Percentiles rank a stretch among this genome's conserved stretches.
These are phyloP conservation scores for Lactarius hatsudake DNA, from an alignment of 768 basidiomycete species.

Conservation along the genomic window DNA sequence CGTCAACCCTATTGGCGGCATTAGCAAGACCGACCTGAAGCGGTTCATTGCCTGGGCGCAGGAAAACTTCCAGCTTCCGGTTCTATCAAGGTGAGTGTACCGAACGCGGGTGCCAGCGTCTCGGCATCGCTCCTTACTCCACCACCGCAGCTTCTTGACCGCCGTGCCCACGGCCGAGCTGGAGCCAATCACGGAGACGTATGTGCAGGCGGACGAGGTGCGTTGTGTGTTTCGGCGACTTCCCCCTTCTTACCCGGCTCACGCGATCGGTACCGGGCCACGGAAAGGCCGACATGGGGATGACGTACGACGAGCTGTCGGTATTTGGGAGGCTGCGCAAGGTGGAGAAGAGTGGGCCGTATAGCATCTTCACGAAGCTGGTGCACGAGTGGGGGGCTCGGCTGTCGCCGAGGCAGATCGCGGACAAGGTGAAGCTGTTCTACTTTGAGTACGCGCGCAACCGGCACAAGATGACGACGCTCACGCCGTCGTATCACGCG, in stretches of 20 bases:
- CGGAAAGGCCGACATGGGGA: slow-evolving; percentile 90
- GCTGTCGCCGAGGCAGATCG: slow-evolving; percentile 84
- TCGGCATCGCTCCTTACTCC: neutral
- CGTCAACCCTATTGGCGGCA: slow-evolving; percentile 96
- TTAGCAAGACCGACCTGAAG: slow-evolving; percentile 97
- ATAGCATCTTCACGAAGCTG: slow-evolving; percentile 95
- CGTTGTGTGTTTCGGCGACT: slow-evolving; percentile 16
- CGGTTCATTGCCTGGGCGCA: slow-evolving; percentile 88
- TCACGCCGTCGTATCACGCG: slow-evolving; percentile 93
- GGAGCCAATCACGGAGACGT: slow-evolving; percentile 91
- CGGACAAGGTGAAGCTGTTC: slow-evolving; percentile 95
- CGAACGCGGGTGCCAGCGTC: slow-evolving; percentile 5
- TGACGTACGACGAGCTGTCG: slow-evolving; percentile 97
- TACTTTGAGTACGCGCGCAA: slow-evolving; percentile 97
- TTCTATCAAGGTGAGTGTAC: slow-evolving; percentile 62
- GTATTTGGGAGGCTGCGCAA: slow-evolving; percentile 92
- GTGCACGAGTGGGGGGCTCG: slow-evolving; percentile 89
- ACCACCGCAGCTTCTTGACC: slow-evolving; percentile 67
- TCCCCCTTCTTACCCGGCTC: slow-evolving; percentile 5
- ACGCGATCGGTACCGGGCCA: neutral
- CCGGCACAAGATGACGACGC: slow-evolving; percentile 97
- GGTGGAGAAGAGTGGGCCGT: slow-evolving; percentile 96
- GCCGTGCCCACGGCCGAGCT: slow-evolving; percentile 95
- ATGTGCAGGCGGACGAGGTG: slow-evolving; percentile 95
- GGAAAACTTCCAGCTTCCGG: slow-evolving; percentile 76